These are phyloP conservation scores for Teratosphaeria nubilosa DNA, from an alignment of 2,329 filamentous ascomycete species.

Conservation along the genomic window DNA sequence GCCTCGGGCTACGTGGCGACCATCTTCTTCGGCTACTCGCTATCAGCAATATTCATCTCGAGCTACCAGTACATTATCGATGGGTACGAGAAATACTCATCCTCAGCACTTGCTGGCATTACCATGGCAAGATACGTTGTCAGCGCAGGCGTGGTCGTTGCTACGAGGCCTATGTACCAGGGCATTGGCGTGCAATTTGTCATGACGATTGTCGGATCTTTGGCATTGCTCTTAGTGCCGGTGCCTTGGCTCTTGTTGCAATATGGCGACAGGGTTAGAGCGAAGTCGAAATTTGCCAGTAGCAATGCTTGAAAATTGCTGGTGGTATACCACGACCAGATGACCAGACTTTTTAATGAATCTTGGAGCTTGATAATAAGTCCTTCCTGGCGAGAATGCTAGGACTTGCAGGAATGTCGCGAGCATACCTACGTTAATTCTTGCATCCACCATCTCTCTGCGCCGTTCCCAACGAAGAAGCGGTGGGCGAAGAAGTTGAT, in stretches of 20 bases:
- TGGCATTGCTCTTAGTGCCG: neutral
- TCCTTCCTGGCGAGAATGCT: no score
- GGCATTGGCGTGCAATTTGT: neutral
- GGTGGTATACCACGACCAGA: no score
- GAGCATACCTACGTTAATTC: neutral
- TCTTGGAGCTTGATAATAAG: no score
- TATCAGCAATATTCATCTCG: neutral
- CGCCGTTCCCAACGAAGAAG: conserved; percentile 57
- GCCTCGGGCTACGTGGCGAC: neutral
- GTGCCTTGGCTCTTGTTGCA: neutral
- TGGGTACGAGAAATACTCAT: neutral
- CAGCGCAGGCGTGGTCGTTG: neutral
- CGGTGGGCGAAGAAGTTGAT: conserved; percentile 31
- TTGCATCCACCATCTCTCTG: conserved; percentile 44
- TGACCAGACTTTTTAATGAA: no score
- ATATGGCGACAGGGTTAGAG: neutral
- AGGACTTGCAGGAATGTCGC: no score
- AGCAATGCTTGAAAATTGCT: neutral
- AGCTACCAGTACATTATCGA: neutral
- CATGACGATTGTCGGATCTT: neutral
- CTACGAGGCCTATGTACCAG: neutral
- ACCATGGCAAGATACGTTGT: neutral
- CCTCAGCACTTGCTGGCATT: neutral
- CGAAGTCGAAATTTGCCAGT: neutral
- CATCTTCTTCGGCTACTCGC: neutral